Conservation (phyloP, 164 flowering plant genomes). For the Tetrastigma voinierianum region DNA sequence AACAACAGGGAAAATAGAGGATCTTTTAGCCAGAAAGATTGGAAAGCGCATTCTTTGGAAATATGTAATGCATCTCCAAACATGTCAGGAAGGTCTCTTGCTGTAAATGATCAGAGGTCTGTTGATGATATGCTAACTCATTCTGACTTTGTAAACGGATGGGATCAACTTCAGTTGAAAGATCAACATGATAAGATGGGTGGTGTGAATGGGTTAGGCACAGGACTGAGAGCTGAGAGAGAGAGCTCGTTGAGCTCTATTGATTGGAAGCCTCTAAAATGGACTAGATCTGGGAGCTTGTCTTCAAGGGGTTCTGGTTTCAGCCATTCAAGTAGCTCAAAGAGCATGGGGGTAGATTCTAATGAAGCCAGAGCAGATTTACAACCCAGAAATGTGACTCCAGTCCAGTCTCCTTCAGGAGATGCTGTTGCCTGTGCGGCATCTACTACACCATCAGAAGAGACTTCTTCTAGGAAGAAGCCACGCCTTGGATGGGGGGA, state of each 20-base stretch:
- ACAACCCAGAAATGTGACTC: slow-evolving; percentile 32
- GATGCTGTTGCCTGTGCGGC: slow-evolving; percentile 47
- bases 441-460: slow-evolving; percentile 43
- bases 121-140: slow-evolving; percentile 42
- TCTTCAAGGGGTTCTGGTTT: slow-evolving; percentile 81
- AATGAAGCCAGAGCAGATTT: slow-evolving; percentile 41
- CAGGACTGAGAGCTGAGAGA: slow-evolving; percentile 43
- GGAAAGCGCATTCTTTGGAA: slow-evolving; percentile 57
- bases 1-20: slow-evolving; percentile 57
- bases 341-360: slow-evolving; percentile 54
- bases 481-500: slow-evolving; percentile 98
- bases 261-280: slow-evolving; percentile 78
- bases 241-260: slow-evolving; percentile 48
- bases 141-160: slow-evolving; percentile 37
- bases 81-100: slow-evolving; percentile 28
- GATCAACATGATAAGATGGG: slow-evolving; percentile 54
- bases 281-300: slow-evolving; percentile 78
- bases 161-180: slow-evolving; percentile 41
- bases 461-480: slow-evolving; percentile 66
- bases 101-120: slow-evolving; percentile 47
- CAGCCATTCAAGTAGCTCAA: slow-evolving; percentile 70
- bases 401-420: slow-evolving; percentile 52
- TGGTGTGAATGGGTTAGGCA: slow-evolving; percentile 39
- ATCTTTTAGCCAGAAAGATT: slow-evolving; percentile 51
- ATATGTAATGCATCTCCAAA: slow-evolving; percentile 30